Conservation (phyloP, 2,329 filamentous ascomycete genomes). For the Aspergillus tubingensis region DNA sequence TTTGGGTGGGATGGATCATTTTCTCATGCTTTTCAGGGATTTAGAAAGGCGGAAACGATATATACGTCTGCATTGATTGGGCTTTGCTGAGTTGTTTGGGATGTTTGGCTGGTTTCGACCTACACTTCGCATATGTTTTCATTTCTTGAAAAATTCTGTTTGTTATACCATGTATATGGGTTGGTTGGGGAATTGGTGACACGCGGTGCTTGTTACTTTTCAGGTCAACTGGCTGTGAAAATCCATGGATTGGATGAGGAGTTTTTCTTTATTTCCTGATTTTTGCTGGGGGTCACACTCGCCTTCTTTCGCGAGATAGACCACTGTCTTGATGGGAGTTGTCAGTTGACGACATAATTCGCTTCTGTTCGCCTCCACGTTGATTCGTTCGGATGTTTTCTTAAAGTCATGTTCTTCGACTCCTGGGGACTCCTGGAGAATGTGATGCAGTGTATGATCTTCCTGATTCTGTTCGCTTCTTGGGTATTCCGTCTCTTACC, state of each 20-base stretch:
- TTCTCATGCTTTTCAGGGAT: slow-evolving; percentile 37
- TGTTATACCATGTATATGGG: slow-evolving; percentile 36
- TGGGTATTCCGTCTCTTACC: slow-evolving; percentile 18
- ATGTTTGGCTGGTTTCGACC: slow-evolving; percentile 30
- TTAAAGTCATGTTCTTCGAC: slow-evolving; percentile 7
- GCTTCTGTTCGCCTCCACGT: slow-evolving; percentile 26
- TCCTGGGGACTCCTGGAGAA: slow-evolving; percentile 25
- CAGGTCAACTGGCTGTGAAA: slow-evolving; percentile 34
- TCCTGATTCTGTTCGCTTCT: slow-evolving; percentile 13
- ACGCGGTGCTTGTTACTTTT: slow-evolving; percentile 33
- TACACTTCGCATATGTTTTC: slow-evolving; percentile 26
- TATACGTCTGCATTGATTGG: slow-evolving; percentile 49
- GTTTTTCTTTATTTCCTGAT: slow-evolving; percentile 22
- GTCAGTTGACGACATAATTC: slow-evolving; percentile 21
- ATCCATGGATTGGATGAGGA: slow-evolving; percentile 43
- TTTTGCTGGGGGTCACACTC: slow-evolving; percentile 33
- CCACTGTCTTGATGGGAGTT: slow-evolving; percentile 20
- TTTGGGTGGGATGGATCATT: slow-evolving; percentile 38
- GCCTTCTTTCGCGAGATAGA: slow-evolving; percentile 31
- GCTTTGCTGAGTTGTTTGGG: slow-evolving; percentile 38
- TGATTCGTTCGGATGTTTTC: slow-evolving; percentile 32
- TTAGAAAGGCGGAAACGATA: slow-evolving; percentile 49
- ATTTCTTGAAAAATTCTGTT: slow-evolving; percentile 25
- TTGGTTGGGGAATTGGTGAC: slow-evolving; percentile 32
- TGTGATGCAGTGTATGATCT: slow-evolving; percentile 26